These are phyloP conservation scores for Tephrocybe sp. DNA, from an alignment of 768 basidiomycete species.

Conservation along the genomic window DNA sequence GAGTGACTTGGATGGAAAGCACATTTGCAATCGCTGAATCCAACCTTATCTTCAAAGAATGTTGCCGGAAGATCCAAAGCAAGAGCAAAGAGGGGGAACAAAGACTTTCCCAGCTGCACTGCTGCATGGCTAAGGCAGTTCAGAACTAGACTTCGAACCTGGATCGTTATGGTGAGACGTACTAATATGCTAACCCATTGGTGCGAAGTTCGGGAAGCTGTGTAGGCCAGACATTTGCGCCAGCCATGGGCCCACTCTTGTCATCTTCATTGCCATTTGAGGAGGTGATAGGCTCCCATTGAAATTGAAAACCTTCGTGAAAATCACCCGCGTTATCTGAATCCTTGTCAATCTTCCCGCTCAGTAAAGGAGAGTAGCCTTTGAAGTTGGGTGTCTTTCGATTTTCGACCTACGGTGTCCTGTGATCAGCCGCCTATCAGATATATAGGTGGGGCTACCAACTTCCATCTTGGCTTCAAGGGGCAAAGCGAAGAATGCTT, in stretches of 20 bases:
- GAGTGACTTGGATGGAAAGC: too few relatives aligned
- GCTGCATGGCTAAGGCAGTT: constrained; percentile 32
- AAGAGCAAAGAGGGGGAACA: constrained; percentile 87
- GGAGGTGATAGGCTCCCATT: constrained; percentile 55
- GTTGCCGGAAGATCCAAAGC: constrained; percentile 71
- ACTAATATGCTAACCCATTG: constrained; percentile 69
- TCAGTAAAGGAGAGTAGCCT: constrained; percentile 71
- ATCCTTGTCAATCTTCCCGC: constrained; percentile 76
- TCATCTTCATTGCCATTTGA: constrained; percentile 23
- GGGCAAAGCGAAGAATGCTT: constrained; percentile 68
- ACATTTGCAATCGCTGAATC: too few relatives aligned
- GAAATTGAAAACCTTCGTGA: constrained; percentile 90
- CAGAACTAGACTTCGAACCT: neutral
- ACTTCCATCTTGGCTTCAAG: constrained; percentile 68
- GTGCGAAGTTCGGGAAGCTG: constrained; percentile 60
- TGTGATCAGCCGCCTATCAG: neutral
- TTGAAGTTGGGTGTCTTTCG: constrained; percentile 70
- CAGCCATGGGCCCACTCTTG: constrained; percentile 60
- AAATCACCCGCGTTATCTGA: constrained; percentile 80
- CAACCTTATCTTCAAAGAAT: constrained; percentile 90
- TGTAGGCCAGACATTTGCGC: constrained; percentile 78
- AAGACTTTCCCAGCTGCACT: constrained; percentile 47
- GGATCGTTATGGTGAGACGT: constrained; percentile 18
- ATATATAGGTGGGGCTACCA: neutral
- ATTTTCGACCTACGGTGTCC: constrained; percentile 63